Percentiles rank a stretch among this genome's conserved stretches.
Conservation (phyloP, 352 stramenopile genomes). For the Pythium phragmitis region DNA sequence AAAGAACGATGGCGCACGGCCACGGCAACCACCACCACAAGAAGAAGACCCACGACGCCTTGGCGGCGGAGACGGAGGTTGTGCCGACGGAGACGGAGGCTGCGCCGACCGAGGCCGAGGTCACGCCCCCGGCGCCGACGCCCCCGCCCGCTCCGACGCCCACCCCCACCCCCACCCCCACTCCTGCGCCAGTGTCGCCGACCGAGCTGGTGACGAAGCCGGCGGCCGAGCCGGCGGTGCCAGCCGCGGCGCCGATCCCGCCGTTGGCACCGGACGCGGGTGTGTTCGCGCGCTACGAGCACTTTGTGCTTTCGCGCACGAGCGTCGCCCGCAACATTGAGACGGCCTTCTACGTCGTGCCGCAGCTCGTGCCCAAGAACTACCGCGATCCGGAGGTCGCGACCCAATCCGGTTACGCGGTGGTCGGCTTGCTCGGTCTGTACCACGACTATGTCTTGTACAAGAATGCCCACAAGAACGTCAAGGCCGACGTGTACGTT, state of each 20-base stretch:
- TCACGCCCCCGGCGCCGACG: neutral
- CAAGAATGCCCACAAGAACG: slow-evolving; percentile 39
- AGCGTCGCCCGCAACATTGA: slow-evolving; percentile 72
- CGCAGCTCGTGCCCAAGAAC: slow-evolving; percentile 73
- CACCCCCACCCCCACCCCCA: slow-evolving; percentile 2
- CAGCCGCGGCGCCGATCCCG: neutral
- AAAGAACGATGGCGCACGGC: slow-evolving; percentile 18
- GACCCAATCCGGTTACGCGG: slow-evolving; percentile 74
- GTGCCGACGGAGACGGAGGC: neutral
- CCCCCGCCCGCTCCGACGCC: slow-evolving; percentile 5
- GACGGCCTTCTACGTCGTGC: slow-evolving; percentile 74
- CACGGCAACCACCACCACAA: slow-evolving; percentile 23
- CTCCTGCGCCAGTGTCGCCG: neutral
- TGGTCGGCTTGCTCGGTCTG: slow-evolving; percentile 71
- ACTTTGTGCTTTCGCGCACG: slow-evolving; percentile 61
- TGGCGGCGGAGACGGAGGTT: neutral
- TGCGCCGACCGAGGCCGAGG: neutral
- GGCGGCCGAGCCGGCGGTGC: slow-evolving; percentile 9
- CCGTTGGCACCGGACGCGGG: slow-evolving; percentile 13
- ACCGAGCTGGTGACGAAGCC: slow-evolving; percentile 6
- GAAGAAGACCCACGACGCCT: slow-evolving; percentile 14
- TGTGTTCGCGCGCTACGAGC: slow-evolving; percentile 50
- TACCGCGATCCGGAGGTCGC: slow-evolving; percentile 61
- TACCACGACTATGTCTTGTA: slow-evolving; percentile 85
- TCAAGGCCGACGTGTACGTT: slow-evolving; percentile 15